Evolutionary conservation across 805 yeast genomes (phyloP).

Genomic region (Candida morakotiae): DNA sequence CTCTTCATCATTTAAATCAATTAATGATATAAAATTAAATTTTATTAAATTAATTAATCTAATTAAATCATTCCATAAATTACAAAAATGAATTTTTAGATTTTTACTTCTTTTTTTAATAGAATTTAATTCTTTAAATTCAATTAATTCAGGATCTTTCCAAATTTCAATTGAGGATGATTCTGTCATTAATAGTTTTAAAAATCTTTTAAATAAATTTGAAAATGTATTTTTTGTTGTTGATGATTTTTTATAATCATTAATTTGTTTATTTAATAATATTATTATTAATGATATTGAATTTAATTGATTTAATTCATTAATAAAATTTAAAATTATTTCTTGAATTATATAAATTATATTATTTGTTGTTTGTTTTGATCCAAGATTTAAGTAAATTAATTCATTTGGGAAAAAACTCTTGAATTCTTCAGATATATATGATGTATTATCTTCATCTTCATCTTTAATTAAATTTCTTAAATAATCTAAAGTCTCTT

Average conservation of each 20-base stretch:
- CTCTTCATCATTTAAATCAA: conserved; percentile 17
- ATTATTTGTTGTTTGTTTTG: conserved; percentile 12
- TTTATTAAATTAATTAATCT: conserved; percentile 24
- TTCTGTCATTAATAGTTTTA: conserved; percentile 18
- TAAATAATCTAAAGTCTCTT: conserved; percentile 22
- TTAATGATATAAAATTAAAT: conserved; percentile 21
- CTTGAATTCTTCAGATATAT: conserved; percentile 12
- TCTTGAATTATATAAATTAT: conserved; percentile 12
- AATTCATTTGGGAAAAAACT: conserved; percentile 23
- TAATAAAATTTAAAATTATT: conserved; percentile 2
- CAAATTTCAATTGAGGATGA: conserved; percentile 22
- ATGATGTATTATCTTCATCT: conserved; percentile 9
- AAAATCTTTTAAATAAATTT: conserved; percentile 9
- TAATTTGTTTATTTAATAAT: conserved; percentile 19
- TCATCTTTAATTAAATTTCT: conserved; percentile 4
- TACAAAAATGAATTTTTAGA: conserved; percentile 26
- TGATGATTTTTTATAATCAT: conserved; percentile 15
- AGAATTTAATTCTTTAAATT: conserved; percentile 9
- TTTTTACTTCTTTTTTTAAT: conserved; percentile 14
- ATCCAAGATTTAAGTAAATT: conserved; percentile 11
- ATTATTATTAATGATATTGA: conserved; percentile 17
- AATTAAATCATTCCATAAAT: conserved; percentile 34
- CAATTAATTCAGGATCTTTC: conserved; percentile 30
- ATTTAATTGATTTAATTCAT: neutral
- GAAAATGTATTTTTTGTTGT: conserved; percentile 15